phyloP scores from a whole-genome alignment of 1,284 basidiomycete genomes.

The Exobasidium rhododendri region DNA sequence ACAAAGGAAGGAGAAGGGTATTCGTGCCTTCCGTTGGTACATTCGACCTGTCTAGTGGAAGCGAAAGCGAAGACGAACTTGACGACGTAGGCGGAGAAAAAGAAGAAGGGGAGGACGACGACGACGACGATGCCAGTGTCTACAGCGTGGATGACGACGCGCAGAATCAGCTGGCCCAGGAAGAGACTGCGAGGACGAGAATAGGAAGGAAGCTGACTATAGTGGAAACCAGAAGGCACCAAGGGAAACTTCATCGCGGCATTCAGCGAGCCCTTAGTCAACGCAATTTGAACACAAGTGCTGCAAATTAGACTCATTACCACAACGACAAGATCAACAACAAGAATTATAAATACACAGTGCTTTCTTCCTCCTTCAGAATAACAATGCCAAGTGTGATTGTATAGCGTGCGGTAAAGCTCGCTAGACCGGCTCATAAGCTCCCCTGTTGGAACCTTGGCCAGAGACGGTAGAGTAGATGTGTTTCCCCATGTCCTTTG shows the following conservation, averaged over 20 bases:
- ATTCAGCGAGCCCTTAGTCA: neutral
- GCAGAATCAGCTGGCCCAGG: neutral
- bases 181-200: neutral
- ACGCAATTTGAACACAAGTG: neutral
- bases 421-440: constrained; percentile 11
- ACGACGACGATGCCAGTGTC: neutral
- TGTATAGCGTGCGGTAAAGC: too few relatives aligned
- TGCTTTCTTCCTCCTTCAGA: too few relatives aligned
- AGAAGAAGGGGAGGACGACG: neutral
- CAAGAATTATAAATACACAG: too few relatives aligned
- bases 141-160: neutral
- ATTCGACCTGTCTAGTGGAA: constrained; percentile 3
- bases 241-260: neutral
- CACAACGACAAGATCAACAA: too few relatives aligned
- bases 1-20: neutral
- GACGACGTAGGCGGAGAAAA: neutral
- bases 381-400: too few relatives aligned
- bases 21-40: constrained; percentile 2
- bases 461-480: constrained; percentile 10
- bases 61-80: neutral
- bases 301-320: too few relatives aligned
- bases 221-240: neutral
- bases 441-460: constrained; percentile 2
- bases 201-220: neutral
- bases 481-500: constrained; percentile 12